phyloP scores from a whole-genome alignment of 2,329 filamentous ascomycete genomes.

The Claviceps pazoutovae region DNA sequence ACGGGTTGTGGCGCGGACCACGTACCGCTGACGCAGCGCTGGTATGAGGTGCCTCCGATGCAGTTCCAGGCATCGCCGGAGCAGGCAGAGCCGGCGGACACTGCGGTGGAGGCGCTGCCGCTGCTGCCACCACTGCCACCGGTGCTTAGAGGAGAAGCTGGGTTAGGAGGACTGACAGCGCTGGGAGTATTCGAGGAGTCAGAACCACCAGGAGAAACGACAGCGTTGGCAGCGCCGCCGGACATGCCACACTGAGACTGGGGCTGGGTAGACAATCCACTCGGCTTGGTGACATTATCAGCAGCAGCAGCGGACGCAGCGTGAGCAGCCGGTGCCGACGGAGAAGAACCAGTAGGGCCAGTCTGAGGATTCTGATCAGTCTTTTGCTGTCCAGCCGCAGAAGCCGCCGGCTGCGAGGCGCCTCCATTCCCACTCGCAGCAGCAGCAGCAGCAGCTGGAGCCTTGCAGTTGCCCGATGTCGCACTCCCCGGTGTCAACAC shows the following conservation, averaged over 20 bases:
- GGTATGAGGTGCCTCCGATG: constrained; percentile 33
- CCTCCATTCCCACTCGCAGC: constrained; percentile 5
- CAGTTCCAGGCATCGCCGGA: constrained; percentile 42
- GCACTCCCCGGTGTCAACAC: constrained; percentile 8
- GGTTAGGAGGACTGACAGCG: too few species aligned
- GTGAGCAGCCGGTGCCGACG: too few species aligned
- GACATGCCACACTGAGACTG: background rate
- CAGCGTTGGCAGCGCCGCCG: constrained; percentile 5
- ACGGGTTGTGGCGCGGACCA: constrained; percentile 32
- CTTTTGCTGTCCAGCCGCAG: background rate
- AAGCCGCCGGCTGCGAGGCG: background rate
- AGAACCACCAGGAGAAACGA: background rate
- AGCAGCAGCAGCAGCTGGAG: constrained; percentile 3
- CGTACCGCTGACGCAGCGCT: constrained; percentile 37
- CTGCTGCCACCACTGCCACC: constrained; percentile 6
- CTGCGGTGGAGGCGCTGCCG: constrained; percentile 15
- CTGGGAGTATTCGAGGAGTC: too few species aligned
- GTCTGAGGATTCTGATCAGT: background rate
- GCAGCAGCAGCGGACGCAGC: background rate
- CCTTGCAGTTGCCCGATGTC: constrained; percentile 11
- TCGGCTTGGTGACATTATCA: constrained; percentile 9
- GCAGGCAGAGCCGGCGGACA: constrained; percentile 31
- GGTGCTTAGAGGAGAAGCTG: background rate
- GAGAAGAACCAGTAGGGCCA: too few species aligned
- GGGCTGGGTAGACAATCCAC: constrained; percentile 22